A percentile compares a stretch with the other conserved stretches of the same genome.
Evolutionary conservation across 2,329 filamentous ascomycete genomes (phyloP).

Genomic region (Fusarium sp.): DNA sequence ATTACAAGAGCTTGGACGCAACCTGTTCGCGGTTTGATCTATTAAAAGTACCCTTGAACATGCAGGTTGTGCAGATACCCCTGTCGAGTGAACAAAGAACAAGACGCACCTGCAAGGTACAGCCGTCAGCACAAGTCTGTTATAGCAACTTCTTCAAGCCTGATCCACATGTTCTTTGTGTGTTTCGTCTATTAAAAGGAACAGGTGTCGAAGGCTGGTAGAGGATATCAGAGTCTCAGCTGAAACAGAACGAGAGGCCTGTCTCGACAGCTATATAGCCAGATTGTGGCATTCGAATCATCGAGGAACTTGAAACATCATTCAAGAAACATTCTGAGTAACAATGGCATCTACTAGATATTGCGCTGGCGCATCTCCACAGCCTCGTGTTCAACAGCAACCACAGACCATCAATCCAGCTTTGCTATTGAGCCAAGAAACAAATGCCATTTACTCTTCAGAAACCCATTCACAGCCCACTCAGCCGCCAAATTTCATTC

Average conservation of each 20-base stretch:
- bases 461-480: background rate
- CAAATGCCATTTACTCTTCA: background rate
- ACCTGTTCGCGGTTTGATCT: background rate
- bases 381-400: background rate
- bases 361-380: background rate
- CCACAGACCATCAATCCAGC: conserved; percentile 21
- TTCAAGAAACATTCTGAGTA: background rate
- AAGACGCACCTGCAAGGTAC: conserved; percentile 11
- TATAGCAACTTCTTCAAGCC: background rate
- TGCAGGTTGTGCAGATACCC: background rate
- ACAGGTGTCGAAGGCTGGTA: too few species aligned
- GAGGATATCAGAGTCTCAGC: background rate
- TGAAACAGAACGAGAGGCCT: background rate
- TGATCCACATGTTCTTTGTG: background rate
- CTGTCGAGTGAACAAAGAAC: conserved; percentile 28
- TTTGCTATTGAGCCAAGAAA: background rate
- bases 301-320: background rate
- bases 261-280: background rate
- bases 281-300: background rate
- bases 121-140: background rate
- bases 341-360: background rate
- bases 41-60: conserved; percentile 12
- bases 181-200: conserved; percentile 20
- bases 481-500: fast-evolving
- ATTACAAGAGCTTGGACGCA: background rate